Evolutionary conservation across 306 rosid genomes (phyloP), one percentile per base, ranked within the genome.

Genomic region (Adenanthera pavonina): DNA sequence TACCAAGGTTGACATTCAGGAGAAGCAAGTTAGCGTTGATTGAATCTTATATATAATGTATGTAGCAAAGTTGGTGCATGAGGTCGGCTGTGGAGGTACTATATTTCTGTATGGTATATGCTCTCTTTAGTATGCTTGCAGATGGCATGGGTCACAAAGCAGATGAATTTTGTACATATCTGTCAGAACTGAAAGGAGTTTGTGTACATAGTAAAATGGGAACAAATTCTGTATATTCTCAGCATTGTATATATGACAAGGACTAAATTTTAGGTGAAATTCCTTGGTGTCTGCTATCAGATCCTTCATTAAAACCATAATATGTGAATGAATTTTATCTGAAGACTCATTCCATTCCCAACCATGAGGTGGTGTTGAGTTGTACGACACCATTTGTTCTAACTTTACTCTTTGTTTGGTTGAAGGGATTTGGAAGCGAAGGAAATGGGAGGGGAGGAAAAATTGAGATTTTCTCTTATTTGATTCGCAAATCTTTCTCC

Each of bases 1-100:
- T 12, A 53, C 72, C 54, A 56, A 67, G 76, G 65, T 82, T 4
- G 84, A 82, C 47, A 72, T 71, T 85, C 61, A 82, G 19, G 82
- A 68, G 66, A 69, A 86, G 46, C 80, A 77, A 8, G 35, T 86
- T 34, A 79, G 53, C 7, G 70, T 72, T 75, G 57, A 70, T 64
- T 84, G 75, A 83, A 36, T 74, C 60, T 25, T 72, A 70, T 59
- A 44, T 16, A 70, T 33, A 65, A 46, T 81, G 41, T 65, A 47
- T 70, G 66, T 48, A 54, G 69, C 75, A 78, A 38, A 25, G 68
- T 74, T 54, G 62, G 79, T 15, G 48, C 70, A 72, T 66, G 60
- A 71, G 84, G 62, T 75, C 65, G 7, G 41, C 83, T 15, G 40
- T 25, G 73, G 72, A 33, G 47, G 15, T 15, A 34, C 15, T 67